Evolutionary conservation across 1,284 basidiomycete species (phyloP).

Genomic region (Thelephora terrestris): DNA sequence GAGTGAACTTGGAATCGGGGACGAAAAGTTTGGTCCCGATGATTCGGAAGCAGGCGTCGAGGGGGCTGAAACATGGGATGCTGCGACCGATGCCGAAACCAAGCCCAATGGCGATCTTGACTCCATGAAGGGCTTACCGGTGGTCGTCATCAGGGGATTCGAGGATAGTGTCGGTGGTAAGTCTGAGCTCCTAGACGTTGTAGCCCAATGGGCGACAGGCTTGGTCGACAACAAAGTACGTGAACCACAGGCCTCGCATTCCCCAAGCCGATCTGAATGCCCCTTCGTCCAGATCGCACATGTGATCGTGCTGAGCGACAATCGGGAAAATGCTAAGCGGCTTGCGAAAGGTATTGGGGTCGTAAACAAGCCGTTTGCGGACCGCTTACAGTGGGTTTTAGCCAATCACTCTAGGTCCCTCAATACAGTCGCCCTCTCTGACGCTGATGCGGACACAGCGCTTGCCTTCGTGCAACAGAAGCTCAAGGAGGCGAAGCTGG

Average conservation of each 20-base stretch:
- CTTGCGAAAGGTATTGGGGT: conserved; percentile 62
- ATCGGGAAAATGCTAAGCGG: conserved; percentile 78
- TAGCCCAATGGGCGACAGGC: conserved; percentile 81
- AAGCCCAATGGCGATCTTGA: conserved; percentile 34
- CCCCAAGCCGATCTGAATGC: not conserved
- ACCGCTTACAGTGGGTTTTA: conserved; percentile 16
- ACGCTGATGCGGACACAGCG: conserved; percentile 78
- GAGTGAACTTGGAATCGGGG: conserved; percentile 73
- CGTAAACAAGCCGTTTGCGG: not conserved
- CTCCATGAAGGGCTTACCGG: conserved; percentile 57
- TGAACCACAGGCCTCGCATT: not conserved
- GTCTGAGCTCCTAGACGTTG: conserved; percentile 65
- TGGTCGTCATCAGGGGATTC: conserved; percentile 82
- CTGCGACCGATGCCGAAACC: conserved; percentile 7
- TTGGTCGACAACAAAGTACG: conserved; percentile 71
- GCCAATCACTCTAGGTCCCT: conserved; percentile 85
- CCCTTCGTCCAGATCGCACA: conserved; percentile 59
- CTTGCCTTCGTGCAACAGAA: conserved; percentile 77
- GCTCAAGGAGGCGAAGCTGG: conserved; percentile 49
- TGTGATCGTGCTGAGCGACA: conserved; percentile 87
- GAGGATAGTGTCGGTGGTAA: conserved; percentile 48
- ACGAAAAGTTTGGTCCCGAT: conserved; percentile 40
- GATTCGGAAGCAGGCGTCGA: conserved; percentile 23
- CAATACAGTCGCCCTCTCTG: conserved; percentile 66
- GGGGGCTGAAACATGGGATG: conserved; percentile 5